phyloP scores from a whole-genome alignment of 805 yeast species.

The Monosporozyma aerobia region DNA sequence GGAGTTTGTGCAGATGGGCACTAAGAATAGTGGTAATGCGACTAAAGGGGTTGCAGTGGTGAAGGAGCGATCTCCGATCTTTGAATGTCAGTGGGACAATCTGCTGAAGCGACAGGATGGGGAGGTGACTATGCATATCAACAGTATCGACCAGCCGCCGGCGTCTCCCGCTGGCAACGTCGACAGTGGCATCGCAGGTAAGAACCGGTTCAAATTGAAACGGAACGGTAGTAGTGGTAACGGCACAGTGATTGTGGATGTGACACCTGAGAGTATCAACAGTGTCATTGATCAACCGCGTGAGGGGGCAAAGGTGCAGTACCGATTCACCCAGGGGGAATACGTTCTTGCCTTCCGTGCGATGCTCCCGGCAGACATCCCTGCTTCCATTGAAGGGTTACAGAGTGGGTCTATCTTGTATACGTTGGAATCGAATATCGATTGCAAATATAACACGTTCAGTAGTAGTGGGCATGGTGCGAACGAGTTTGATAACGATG shows the following conservation, averaged over 20 bases:
- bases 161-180: too few species aligned
- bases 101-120: slow-evolving; percentile 31
- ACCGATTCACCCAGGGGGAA: slow-evolving; percentile 55
- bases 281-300: neutral
- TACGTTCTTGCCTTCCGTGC: slow-evolving; percentile 82
- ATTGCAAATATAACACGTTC: slow-evolving; percentile 32
- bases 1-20: slow-evolving; percentile 43
- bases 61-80: slow-evolving; percentile 48
- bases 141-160: neutral
- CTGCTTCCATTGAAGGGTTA: slow-evolving; percentile 84
- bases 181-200: neutral
- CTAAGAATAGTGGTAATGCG: slow-evolving; percentile 26
- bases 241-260: neutral
- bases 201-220: neutral
- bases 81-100: slow-evolving; percentile 69
- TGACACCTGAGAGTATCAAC: neutral
- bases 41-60: slow-evolving; percentile 30
- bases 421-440: slow-evolving; percentile 66
- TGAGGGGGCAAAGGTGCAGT: neutral
- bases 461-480: neutral
- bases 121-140: slow-evolving; percentile 5
- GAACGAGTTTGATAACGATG: neutral
- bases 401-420: slow-evolving; percentile 70
- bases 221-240: neutral
- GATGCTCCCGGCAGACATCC: slow-evolving; percentile 70